Evolutionary conservation across 164 flowering plant species (phyloP).

Genomic region (Berberis thunbergii): DNA sequence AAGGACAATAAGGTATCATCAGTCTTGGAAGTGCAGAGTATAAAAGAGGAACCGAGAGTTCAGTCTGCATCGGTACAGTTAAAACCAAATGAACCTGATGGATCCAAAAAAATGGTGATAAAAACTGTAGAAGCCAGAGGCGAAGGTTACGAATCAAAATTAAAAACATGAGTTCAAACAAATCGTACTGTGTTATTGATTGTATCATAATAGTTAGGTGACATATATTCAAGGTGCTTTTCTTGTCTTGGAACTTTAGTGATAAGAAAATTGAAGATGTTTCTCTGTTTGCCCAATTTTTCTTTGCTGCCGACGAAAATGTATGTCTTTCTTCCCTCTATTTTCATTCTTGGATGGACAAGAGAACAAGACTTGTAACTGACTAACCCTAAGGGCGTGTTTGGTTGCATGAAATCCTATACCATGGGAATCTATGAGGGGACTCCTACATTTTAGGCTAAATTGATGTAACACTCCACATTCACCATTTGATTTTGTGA

Average conservation of each 20-base stretch:
- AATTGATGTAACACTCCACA: too few species aligned
- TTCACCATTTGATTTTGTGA: too few species aligned
- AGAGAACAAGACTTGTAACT: too few species aligned
- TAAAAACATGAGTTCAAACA: slow-evolving; percentile 7
- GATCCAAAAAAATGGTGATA: slow-evolving; percentile 13
- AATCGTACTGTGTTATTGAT: not conserved
- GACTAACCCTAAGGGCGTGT: too few species aligned
- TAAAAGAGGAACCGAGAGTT: slow-evolving; percentile 17
- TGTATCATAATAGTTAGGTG: not conserved
- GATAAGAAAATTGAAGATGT: too few species aligned
- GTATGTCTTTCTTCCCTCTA: too few species aligned
- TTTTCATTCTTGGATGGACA: too few species aligned
- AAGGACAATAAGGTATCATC: slow-evolving; percentile 17
- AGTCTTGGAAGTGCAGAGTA: slow-evolving; percentile 11
- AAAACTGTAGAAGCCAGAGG: slow-evolving; percentile 22
- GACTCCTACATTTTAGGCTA: too few species aligned
- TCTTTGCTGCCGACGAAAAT: too few species aligned
- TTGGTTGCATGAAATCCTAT: too few species aligned
- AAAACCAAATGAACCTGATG: slow-evolving; percentile 32
- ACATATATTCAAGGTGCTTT: not conserved
- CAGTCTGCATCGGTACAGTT: slow-evolving; percentile 13
- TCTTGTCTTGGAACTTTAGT: not conserved
- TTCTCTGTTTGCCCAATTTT: too few species aligned
- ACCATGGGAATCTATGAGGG: too few species aligned
- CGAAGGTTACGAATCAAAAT: slow-evolving; percentile 21